Evolutionary conservation across 768 basidiomycete genomes (phyloP).

Genomic region (Amanita molliuscula): DNA sequence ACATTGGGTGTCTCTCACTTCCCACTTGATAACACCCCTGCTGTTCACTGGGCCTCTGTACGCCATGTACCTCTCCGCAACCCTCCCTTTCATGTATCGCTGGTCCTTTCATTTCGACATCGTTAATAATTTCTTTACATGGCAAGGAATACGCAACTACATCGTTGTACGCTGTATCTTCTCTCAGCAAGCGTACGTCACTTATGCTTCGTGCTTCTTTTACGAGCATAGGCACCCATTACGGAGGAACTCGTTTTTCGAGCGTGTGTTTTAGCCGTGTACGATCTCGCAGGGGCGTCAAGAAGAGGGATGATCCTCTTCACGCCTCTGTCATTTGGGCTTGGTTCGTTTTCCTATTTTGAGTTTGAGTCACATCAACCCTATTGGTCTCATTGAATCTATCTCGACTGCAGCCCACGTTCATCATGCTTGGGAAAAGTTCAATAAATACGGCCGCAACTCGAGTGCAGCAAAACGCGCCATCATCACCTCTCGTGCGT

Average conservation of each 20-base stretch:
- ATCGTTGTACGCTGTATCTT: slow-evolving; percentile 21
- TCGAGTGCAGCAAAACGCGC: slow-evolving; percentile 55
- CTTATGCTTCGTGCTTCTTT: not conserved
- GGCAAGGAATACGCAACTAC: slow-evolving; percentile 67
- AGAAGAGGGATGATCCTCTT: slow-evolving; percentile 59
- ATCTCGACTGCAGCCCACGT: slow-evolving; percentile 47
- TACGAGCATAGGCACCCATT: slow-evolving; percentile 55
- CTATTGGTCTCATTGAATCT: not conserved
- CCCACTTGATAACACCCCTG: slow-evolving; percentile 60
- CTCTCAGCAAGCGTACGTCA: not conserved
- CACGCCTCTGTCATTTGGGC: slow-evolving; percentile 79
- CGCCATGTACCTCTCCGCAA: slow-evolving; percentile 30
- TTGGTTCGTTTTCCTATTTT: slow-evolving; percentile 40
- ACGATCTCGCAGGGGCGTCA: slow-evolving; percentile 54
- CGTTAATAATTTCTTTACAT: slow-evolving; percentile 29
- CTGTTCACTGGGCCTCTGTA: slow-evolving; percentile 77
- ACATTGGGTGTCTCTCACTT: slow-evolving; percentile 16
- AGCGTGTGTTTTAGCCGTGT: slow-evolving; percentile 68
- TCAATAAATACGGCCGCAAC: slow-evolving; percentile 63
- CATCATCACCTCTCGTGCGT: slow-evolving; percentile 41
- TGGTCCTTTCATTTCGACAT: slow-evolving; percentile 36
- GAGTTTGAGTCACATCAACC: not conserved
- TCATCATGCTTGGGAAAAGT: slow-evolving; percentile 89
- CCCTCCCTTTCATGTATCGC: slow-evolving; percentile 44
- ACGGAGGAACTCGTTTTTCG: slow-evolving; percentile 93